Evolutionary conservation across 805 yeast genomes (phyloP).

Genomic region (Candida wancherniae): DNA sequence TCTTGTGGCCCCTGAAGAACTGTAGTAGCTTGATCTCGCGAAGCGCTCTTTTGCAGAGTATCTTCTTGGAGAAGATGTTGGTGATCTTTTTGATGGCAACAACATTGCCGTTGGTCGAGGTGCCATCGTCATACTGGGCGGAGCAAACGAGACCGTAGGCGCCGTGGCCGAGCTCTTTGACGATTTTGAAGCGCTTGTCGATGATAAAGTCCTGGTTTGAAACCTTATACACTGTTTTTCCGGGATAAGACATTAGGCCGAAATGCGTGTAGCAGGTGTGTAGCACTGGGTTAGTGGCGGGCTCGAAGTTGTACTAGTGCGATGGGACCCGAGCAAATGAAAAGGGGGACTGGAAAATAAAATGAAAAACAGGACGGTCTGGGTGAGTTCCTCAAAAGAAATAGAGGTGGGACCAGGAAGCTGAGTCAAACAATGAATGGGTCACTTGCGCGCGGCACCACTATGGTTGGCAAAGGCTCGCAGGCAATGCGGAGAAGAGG

Average conservation of each 20-base stretch:
- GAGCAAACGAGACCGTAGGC: constrained; percentile 97
- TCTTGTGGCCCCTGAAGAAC: constrained; percentile 94
- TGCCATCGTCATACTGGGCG: constrained; percentile 79
- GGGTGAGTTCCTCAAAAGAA: no score
- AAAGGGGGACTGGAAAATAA: no score
- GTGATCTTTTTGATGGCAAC: constrained; percentile 97
- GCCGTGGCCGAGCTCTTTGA: constrained; percentile 94
- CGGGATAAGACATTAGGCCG: constrained; percentile 22
- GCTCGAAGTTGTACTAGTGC: no score
- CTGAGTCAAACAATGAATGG: no score
- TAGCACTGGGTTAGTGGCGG: no score
- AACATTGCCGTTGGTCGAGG: constrained; percentile 28
- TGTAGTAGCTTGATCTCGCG: constrained; percentile 85
- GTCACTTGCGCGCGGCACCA: no score
- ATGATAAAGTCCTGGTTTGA: constrained; percentile 87
- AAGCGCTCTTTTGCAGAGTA: constrained; percentile 85
- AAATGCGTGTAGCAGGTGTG: no score
- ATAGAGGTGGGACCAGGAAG: no score
- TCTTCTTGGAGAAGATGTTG: constrained; percentile 85
- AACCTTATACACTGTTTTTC: constrained; percentile 37
- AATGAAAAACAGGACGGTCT: no score
- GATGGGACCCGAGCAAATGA: no score
- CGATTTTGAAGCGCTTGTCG: constrained; percentile 81
- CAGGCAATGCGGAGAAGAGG: no score
- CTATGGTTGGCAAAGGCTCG: no score